Evolutionary conservation across 805 yeast species (phyloP).

Genomic region (Wickerhamomyces mucosus): DNA sequence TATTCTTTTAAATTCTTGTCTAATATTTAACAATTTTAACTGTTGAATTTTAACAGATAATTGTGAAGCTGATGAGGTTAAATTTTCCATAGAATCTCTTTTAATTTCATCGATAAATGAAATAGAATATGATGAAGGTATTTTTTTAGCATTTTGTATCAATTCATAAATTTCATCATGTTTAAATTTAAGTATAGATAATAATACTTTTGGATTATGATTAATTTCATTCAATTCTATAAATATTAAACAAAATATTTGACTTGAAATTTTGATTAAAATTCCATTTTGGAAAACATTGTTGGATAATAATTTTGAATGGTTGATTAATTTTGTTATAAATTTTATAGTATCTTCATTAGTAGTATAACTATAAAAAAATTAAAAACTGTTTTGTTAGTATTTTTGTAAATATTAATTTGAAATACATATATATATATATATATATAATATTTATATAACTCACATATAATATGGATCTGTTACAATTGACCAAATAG

Average conservation of each 20-base stretch:
- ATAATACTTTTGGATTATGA: too few relatives aligned
- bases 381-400: constrained; percentile 1
- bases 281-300: too few relatives aligned
- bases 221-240: too few relatives aligned
- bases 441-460: background rate
- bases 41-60: constrained; percentile 13
- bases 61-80: too few relatives aligned
- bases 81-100: too few relatives aligned
- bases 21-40: constrained; percentile 6
- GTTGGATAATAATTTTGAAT: too few relatives aligned
- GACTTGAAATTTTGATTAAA: too few relatives aligned
- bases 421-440: too few relatives aligned
- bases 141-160: constrained; percentile 4
- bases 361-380: constrained; percentile 14
- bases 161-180: too few relatives aligned
- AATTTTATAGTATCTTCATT: constrained; percentile 5
- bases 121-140: constrained; percentile 6
- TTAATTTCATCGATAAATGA: constrained; percentile 17
- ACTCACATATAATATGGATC: constrained; percentile 20
- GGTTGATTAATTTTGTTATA: constrained; percentile 12
- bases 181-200: too few relatives aligned
- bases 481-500: constrained; percentile 19
- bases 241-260: too few relatives aligned
- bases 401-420: too few relatives aligned
- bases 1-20: constrained; percentile 11